Conservation (phyloP, 306 rosid species). For the Sophora flavescens region DNA sequence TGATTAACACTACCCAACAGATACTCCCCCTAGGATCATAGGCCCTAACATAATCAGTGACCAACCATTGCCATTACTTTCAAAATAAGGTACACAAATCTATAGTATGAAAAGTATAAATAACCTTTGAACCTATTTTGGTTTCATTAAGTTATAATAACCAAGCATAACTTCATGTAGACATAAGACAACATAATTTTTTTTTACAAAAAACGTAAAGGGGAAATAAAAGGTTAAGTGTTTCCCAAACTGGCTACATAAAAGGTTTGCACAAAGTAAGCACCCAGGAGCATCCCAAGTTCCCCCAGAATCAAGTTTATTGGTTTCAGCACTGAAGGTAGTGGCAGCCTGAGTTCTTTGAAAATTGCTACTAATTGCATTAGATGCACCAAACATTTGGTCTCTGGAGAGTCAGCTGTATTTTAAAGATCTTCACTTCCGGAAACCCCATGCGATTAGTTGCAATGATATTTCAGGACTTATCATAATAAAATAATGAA, state of each 20-base stretch:
- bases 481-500: too few relatives aligned
- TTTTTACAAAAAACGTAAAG: too few relatives aligned
- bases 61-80: neutral
- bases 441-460: conserved; percentile 40
- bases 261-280: conserved; percentile 81
- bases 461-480: conserved; percentile 60
- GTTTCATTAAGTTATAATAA: conserved; percentile 3
- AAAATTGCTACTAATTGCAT: conserved; percentile 52
- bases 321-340: conserved; percentile 56
- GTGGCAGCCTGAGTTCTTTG: conserved; percentile 59
- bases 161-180: neutral
- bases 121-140: neutral
- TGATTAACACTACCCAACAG: too few relatives aligned
- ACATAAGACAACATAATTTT: too few relatives aligned
- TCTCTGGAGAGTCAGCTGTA: conserved; percentile 46
- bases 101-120: conserved; percentile 12
- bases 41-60: too few relatives aligned
- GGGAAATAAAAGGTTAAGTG: too few relatives aligned
- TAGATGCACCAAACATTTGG: conserved; percentile 49
- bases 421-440: conserved; percentile 43
- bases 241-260: too few relatives aligned
- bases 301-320: conserved; percentile 69
- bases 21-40: too few relatives aligned
- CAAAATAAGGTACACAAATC: conserved; percentile 22
- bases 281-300: conserved; percentile 90